Conservation (phyloP, 306 rosid species). For the Citrullus colocynthis region DNA sequence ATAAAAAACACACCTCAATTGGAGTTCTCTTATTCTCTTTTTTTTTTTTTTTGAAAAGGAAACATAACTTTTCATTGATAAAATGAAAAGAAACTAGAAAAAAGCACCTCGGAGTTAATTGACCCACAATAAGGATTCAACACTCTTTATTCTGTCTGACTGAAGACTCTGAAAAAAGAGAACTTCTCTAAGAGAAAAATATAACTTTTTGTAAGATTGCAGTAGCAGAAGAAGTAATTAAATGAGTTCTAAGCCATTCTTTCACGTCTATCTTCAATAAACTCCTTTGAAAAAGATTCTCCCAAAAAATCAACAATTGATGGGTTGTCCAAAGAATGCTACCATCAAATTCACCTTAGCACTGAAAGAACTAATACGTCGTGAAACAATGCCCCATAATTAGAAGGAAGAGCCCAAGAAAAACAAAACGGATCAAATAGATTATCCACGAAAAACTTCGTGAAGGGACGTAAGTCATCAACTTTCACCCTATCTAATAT, state of each 20-base stretch:
- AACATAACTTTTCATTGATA: no score
- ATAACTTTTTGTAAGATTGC: neutral
- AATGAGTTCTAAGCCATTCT: neutral
- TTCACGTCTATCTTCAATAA: neutral
- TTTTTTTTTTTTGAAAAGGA: no score
- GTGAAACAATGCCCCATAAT: neutral
- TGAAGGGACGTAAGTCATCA: neutral
- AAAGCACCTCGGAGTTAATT: neutral
- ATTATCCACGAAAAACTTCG: neutral
- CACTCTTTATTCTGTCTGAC: neutral
- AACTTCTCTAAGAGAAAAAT: no score
- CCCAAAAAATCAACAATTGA: neutral
- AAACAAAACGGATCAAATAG: neutral
- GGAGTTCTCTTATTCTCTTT: neutral
- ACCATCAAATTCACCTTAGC: conserved; percentile 1
- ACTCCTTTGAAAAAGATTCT: neutral
- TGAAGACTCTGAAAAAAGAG: neutral
- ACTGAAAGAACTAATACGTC: neutral
- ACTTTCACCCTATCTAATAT: neutral
- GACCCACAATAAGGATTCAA: neutral
- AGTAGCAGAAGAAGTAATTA: neutral
- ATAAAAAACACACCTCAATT: neutral
- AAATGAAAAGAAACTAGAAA: neutral
- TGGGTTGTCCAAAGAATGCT: neutral
- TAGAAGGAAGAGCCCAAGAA: neutral